Percentiles rank a stretch among this genome's conserved stretches.
Conservation (phyloP, 78 protist species). For the Polysphondylium violaceum region DNA sequence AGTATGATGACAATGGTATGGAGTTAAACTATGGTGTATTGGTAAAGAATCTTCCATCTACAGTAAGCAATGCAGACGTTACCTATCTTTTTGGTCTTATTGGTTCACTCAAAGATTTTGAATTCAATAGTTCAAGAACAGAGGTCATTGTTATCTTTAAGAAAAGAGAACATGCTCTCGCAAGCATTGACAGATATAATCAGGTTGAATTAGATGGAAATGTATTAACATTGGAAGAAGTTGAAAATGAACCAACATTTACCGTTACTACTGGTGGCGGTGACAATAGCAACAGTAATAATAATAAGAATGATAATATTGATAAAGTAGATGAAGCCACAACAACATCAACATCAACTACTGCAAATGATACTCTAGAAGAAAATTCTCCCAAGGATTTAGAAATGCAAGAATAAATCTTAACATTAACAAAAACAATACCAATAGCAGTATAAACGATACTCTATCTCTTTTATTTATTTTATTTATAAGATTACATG, state of each 20-base stretch:
- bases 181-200: constrained; percentile 61
- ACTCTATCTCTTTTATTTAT: too few species aligned
- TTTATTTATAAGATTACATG: too few species aligned
- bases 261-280: neutral
- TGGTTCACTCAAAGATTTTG: constrained; percentile 52
- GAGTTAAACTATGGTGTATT: neutral
- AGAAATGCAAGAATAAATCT: constrained; percentile 21
- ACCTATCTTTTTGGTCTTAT: constrained; percentile 21
- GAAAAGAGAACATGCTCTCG: constrained; percentile 11
- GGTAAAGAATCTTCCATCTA: constrained; percentile 33
- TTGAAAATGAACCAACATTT: neutral
- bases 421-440: neutral
- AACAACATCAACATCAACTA: neutral
- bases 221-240: neutral
- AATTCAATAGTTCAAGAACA: constrained; percentile 2
- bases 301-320: neutral
- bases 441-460: neutral
- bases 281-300: neutral
- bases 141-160: constrained; percentile 31
- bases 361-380: neutral
- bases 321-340: neutral
- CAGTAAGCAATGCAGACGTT: constrained; percentile 13
- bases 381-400: neutral
- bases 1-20: constrained; percentile 19
- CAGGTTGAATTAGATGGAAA: constrained; percentile 31